These are phyloP conservation scores for Apophysomyces trapeziformis DNA, from an alignment of 371 early-diverging fungal species.

Conservation along the genomic window DNA sequence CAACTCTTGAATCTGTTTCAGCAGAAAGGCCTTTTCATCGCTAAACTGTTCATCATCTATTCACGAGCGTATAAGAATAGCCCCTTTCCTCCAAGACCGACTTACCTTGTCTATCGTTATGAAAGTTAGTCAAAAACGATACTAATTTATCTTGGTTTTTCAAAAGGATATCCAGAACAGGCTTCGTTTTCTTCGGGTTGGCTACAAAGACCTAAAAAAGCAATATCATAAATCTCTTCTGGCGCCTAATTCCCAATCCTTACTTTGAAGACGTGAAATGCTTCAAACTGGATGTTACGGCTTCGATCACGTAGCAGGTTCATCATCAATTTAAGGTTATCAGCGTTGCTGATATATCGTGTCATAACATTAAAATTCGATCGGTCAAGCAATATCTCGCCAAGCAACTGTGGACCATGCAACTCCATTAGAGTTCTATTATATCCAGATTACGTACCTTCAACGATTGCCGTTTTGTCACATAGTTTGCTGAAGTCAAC, in stretches of 20 bases:
- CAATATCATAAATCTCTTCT: neutral
- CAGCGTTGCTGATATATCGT: constrained; percentile 85
- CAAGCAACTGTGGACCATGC: constrained; percentile 71
- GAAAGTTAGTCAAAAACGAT: constrained; percentile 83
- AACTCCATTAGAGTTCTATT: neutral
- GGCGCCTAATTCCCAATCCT: neutral
- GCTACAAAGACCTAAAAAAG: constrained; percentile 88
- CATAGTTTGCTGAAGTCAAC: constrained; percentile 90
- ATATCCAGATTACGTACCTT: constrained; percentile 65
- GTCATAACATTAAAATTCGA: constrained; percentile 94
- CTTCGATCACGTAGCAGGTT: constrained; percentile 89
- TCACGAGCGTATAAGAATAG: neutral
- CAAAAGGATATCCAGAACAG: constrained; percentile 84
- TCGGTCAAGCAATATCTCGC: constrained; percentile 94
- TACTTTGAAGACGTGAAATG: constrained; percentile 97
- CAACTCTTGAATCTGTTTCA: constrained; percentile 80
- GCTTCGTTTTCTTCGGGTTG: constrained; percentile 92
- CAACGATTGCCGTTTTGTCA: constrained; percentile 94
- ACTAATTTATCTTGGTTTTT: constrained; percentile 91
- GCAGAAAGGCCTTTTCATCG: constrained; percentile 93
- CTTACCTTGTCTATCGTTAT: constrained; percentile 88
- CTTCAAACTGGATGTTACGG: constrained; percentile 97
- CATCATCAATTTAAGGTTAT: constrained; percentile 96
- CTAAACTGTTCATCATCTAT: constrained; percentile 95
- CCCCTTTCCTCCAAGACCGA: neutral